Conservation (phyloP, 169 alveolate genomes). For the Plasmodium inui region DNA sequence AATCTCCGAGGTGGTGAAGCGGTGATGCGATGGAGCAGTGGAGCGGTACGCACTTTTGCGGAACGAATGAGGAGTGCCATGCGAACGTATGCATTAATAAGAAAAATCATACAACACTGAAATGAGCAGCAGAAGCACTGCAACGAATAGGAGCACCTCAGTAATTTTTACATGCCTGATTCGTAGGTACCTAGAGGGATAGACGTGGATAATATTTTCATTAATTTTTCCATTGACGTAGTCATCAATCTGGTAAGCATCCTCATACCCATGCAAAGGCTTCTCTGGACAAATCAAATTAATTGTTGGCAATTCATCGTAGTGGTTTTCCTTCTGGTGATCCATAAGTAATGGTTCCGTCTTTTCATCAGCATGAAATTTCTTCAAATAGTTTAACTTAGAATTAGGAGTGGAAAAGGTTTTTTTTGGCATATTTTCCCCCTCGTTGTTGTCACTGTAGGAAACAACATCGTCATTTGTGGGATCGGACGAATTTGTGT, state of each 20-base stretch:
- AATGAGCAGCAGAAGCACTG: constrained; percentile 17
- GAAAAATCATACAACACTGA: constrained; percentile 41
- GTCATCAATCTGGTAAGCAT: constrained; percentile 72
- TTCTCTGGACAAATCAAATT: constrained; percentile 62
- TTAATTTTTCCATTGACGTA: constrained; percentile 62
- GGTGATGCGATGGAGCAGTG: too few species aligned
- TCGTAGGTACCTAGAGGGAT: constrained; percentile 60
- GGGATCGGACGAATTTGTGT: neutral
- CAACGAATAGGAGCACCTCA: constrained; percentile 18
- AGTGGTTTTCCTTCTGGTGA: constrained; percentile 15
- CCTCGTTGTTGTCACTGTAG: neutral
- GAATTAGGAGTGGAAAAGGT: neutral
- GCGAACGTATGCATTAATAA: constrained; percentile 1
- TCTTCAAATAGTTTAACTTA: constrained; percentile 25
- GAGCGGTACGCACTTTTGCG: neutral
- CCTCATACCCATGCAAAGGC: constrained; percentile 67
- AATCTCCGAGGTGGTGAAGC: neutral
- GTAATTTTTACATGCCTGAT: constrained; percentile 55
- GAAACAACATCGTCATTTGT: neutral
- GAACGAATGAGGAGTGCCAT: neutral
- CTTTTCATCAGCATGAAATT: constrained; percentile 43
- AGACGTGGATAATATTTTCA: constrained; percentile 68
- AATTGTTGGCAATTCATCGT: constrained; percentile 31
- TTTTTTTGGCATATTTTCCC: neutral
- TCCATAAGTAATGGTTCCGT: constrained; percentile 49